Base-by-base conservation (phyloP, 108 stramenopile species). In the Cyclotella distinguenda region DNA sequence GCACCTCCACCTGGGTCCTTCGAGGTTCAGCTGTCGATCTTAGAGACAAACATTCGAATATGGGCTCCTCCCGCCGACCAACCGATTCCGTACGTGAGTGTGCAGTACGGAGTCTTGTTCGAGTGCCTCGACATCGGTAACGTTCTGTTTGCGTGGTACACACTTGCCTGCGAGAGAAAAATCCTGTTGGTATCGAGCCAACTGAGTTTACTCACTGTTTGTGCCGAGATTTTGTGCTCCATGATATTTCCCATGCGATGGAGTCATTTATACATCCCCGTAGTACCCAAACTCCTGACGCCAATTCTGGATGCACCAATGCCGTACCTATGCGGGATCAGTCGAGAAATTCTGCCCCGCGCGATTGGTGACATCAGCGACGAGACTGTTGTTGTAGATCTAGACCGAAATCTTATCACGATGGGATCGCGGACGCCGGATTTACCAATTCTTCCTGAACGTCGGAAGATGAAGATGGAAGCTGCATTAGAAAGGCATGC, bases 231-330 rank as follows among this genome's bases (percentile, higher is more conserved):
- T 33, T 81, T 99, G 45, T 82, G 84, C 34, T 95, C 95, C 5
- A 80, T 99, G 25, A 77, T 97, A 12, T 97, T 97, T 65, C 98
- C 98, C 15, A 86, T 99, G 81, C 77, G 84, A 67, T 99, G 97
- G 98, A 87, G 81, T 42, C 93, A 96, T 56, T 60, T 92, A 47
- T 96, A 96, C 50, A 87, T 96, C 43, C 95, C 95, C 3, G 51
- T 92, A 34, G 62, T 96, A 15, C 95, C 95, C 13, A 73, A 79
- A 15, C 86, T 87, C 45, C 45, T 96, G 34, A 76, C 79, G 46
- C 93, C 93, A 18, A 91, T 95, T 82, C 47, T 95, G 47, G 91
- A 93, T 76, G 95, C 95, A 13, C 95, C 95, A 13, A 84, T 96
- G 62, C 95, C 95, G 0, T 96, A 90, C 54, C 70, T 96, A n/a